Evolutionary conservation across 257 asterid genomes (phyloP), one percentile per base, ranked within the genome.

Genomic region (Haberlea rhodopensis): DNA sequence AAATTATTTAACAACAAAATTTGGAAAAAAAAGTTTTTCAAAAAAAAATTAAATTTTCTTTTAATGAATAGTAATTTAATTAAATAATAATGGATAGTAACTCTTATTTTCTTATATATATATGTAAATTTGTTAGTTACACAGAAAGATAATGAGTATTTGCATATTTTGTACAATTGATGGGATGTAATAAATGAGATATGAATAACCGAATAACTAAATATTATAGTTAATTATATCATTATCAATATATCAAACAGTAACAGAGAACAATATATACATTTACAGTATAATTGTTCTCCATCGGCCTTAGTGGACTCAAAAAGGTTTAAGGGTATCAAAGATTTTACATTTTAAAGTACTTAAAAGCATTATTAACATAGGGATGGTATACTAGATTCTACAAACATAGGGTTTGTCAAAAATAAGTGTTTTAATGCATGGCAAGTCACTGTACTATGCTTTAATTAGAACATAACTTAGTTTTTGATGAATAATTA

Each of bases 141-240:
- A 64, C 27, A 37, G 43, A 77, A 76, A 62, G 78, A 66, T 70
- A 65, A 73, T 76, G 79, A 80, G 78, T n/a, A n/a, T n/a, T n/a
- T n/a, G n/a, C n/a, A n/a, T n/a, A n/a, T n/a, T n/a, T n/a, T n/a
- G n/a, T n/a, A n/a, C n/a, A n/a, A n/a, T n/a, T n/a, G n/a, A n/a
- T n/a, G n/a, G n/a, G n/a, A n/a, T n/a, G n/a, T n/a, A n/a, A n/a
- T n/a, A n/a, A n/a, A n/a, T n/a, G n/a, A n/a, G n/a, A n/a, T n/a
- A n/a, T n/a, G n/a, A n/a, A n/a, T n/a, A n/a, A n/a, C n/a, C n/a
- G n/a, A n/a, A n/a, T n/a, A n/a, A n/a, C n/a, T n/a, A n/a, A n/a
- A n/a, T n/a, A n/a, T n/a, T n/a, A n/a, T n/a, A n/a, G n/a, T n/a
- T n/a, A n/a, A n/a, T n/a, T n/a, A n/a, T n/a, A n/a, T n/a, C n/a